phyloP scores from a whole-genome alignment of 768 basidiomycete species.

The Tricholomella constricta region DNA sequence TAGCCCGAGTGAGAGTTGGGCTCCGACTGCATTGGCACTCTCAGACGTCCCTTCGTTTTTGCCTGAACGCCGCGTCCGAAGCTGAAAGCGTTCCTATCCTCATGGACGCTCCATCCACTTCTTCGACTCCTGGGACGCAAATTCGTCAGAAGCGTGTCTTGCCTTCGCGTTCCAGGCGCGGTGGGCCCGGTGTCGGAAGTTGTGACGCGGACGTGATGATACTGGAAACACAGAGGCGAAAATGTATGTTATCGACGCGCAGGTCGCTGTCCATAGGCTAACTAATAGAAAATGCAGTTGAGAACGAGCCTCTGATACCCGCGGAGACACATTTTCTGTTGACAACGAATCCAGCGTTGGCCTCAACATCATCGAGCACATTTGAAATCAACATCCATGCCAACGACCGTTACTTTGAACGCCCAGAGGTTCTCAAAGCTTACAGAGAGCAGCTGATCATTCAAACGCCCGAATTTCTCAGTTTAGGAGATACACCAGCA shows the following conservation, averaged over 20 bases:
- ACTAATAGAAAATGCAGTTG: constrained; percentile 45
- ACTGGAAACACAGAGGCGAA: constrained; percentile 75
- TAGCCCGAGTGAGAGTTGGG: neutral
- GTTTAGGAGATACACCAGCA: constrained; percentile 46
- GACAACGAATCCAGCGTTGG: constrained; percentile 66
- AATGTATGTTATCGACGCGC: constrained; percentile 52
- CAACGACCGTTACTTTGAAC: constrained; percentile 76
- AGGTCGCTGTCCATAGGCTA: neutral
- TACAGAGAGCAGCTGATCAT: constrained; percentile 71
- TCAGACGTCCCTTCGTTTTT: neutral
- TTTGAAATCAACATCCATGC: constrained; percentile 56
- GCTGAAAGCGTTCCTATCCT: constrained; percentile 10
- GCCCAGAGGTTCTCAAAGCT: constrained; percentile 71
- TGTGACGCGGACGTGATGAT: constrained; percentile 84
- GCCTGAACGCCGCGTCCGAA: constrained; percentile 1
- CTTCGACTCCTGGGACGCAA: constrained; percentile 33
- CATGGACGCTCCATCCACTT: constrained; percentile 43
- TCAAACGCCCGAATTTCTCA: constrained; percentile 75
- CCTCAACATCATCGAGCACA: constrained; percentile 42
- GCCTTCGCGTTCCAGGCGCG: constrained; percentile 78
- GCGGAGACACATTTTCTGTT: constrained; percentile 65
- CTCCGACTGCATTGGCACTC: constrained; percentile 1
- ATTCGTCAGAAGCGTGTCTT: constrained; percentile 75
- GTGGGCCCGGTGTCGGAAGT: constrained; percentile 78
- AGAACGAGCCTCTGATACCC: constrained; percentile 73